A percentile compares a stretch with the other conserved stretches of the same genome.
These are phyloP conservation scores for Aspergillus ustus DNA, from an alignment of 2,329 filamentous ascomycete genomes.

Conservation along the genomic window DNA sequence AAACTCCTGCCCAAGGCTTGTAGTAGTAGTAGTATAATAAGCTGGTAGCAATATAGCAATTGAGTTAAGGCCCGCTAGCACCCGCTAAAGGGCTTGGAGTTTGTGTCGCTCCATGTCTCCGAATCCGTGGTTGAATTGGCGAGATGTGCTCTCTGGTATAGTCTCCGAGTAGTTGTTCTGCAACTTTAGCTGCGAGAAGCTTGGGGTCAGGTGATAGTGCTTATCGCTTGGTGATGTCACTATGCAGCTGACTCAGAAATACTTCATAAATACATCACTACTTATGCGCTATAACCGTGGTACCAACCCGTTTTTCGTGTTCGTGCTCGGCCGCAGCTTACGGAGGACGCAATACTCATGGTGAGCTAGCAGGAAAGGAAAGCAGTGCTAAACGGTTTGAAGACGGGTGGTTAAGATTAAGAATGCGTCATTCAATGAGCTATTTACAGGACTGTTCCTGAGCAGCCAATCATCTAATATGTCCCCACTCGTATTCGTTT, in stretches of 20 bases:
- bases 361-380: background rate
- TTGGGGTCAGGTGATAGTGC: conserved; percentile 7
- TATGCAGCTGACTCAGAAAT: background rate
- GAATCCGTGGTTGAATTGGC: conserved; percentile 5
- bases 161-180: background rate
- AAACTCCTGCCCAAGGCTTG: background rate
- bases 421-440: background rate
- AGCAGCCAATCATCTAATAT: background rate
- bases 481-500: conserved; percentile 3
- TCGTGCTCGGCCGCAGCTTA: background rate
- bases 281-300: background rate
- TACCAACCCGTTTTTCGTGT: background rate
- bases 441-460: background rate
- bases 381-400: background rate
- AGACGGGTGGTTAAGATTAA: background rate
- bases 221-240: conserved; percentile 15
- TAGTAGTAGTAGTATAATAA: background rate
- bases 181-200: background rate
- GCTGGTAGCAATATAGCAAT: background rate
- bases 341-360: background rate
- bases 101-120: conserved; percentile 14
- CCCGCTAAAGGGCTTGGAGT: background rate
- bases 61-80: background rate
- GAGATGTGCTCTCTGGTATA: background rate
- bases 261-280: background rate